Base-by-base conservation (phyloP, 1,284 basidiomycete genomes). In the Blastosporella zonata region DNA sequence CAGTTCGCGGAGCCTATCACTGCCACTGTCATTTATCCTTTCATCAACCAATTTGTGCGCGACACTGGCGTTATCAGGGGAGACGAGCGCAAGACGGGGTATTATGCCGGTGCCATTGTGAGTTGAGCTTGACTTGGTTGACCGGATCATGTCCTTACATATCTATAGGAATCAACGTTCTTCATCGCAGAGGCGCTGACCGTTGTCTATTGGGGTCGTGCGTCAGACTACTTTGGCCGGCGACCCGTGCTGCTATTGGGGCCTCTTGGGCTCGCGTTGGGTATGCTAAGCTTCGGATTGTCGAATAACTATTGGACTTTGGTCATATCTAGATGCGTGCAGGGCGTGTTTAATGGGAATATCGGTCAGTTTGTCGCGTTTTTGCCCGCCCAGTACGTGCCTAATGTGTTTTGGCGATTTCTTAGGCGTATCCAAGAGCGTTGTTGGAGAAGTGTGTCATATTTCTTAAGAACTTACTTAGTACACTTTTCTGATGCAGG, bases 21-120 rank as follows among this genome's bases (percentile, higher is more conserved):
- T 0, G 69, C 65, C 13, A 63, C 64, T 13, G 73, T 79, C 31
- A 78, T 81, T 49, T 78, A 75, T 42, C 79, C 78, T 1, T 81
- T 81, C 57, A 68, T 81, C 50, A 70, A 64, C 52, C 65, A 78
- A 49, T 67, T 77, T 25, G 67, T 79, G 10, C 62, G 67, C 21
- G 72, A 71, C 18, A 75, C 72, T 0, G 74, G 71, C 1, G 61
- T 78, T n/a, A 77, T 73, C 0, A 55, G 62, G 22, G 72, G 72
- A 15, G 68, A 75, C 50, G 68, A 74, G 55, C 62, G 59, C 6
- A 72, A 68, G 54, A 73, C 72, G 1, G 78, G 77, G 1, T 79
- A 80, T 57, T 81, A 74, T 57, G 77, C 76, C 22, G 80, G 71
- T 8, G 54, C 71, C 17, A 67, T 73, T 29, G 72, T 72, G 52